These are phyloP conservation scores for Ceratobasidium sp. DNA, from an alignment of 1,284 basidiomycete species.

Conservation along the genomic window DNA sequence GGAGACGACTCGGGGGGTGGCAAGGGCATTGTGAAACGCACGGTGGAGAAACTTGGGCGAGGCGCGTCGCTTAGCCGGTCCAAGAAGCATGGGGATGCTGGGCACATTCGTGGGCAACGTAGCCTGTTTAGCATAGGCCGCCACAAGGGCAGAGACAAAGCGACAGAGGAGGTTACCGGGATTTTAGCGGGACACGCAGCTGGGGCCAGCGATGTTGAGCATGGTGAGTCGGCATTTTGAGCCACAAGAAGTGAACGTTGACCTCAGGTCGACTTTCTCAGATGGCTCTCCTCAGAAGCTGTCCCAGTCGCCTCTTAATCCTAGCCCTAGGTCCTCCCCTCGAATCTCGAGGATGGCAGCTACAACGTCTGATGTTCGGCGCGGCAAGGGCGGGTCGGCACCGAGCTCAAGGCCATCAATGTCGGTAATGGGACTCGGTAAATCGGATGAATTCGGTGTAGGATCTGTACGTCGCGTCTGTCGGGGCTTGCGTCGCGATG, in stretches of 20 bases:
- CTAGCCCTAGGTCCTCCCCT: conserved; percentile 16
- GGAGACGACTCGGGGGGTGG: conserved; percentile 28
- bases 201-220: conserved; percentile 49
- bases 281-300: conserved; percentile 47
- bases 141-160: conserved; percentile 59
- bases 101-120: conserved; percentile 51
- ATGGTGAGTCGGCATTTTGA: conserved; percentile 30
- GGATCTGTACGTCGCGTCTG: conserved; percentile 63
- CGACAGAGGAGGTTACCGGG: conserved; percentile 46
- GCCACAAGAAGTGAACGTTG: conserved; percentile 2
- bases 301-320: conserved; percentile 78
- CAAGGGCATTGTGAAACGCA: conserved; percentile 16
- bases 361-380: conserved; percentile 33
- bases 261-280: conserved; percentile 11
- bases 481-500: conserved; percentile 41
- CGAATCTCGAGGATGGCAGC: conserved; percentile 29
- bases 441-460: conserved; percentile 61
- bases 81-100: conserved; percentile 11
- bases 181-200: conserved; percentile 44
- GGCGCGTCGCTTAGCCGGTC: conserved; percentile 25
- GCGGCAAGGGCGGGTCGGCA: conserved; percentile 9
- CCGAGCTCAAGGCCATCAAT: conserved; percentile 13
- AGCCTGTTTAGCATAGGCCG: conserved; percentile 64
- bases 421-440: conserved; percentile 48
- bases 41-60: conserved; percentile 33